Evolutionary conservation across 768 basidiomycete genomes (phyloP), one percentile per base, ranked within the genome.

Genomic region (Hericium erinaceus): DNA sequence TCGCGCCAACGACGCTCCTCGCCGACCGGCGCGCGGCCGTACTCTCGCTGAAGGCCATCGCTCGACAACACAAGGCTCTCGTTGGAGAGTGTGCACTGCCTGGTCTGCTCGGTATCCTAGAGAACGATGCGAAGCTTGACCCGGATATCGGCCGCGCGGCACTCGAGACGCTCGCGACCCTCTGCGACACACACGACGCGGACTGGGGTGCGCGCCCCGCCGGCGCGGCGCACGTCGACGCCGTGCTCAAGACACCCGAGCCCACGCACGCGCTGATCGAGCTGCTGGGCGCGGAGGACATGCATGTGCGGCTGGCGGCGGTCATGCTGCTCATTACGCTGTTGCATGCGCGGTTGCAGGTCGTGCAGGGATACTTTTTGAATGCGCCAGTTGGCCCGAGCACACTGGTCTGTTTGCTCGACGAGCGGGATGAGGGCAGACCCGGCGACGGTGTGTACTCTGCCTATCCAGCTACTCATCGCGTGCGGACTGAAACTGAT

Each of bases 11-110:
- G 3, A 87, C 90, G 0, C 82, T 91, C 24, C 82, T 95, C 15
- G 89, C 93, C 33, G 97, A 98, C 73, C 79, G 97, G 64, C 81
- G 92, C 58, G 95, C 95, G 26, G 88, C 95, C 0, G 87, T 99
- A n/a, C 75, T 97, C 54, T 83, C 92, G 0, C 80, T 99, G 62
- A 98, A 98, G 69, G 95, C 95, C 20, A 84, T 98, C 55, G 77
- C 86, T 49, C 81, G 94, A 58, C 95, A 97, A 70, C 92, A 89
- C 76, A 95, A 89, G 69, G 78, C 85, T 59, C 92, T 97, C 58
- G 89, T 98, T 20, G 94, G 92, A 15, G 78, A 82, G 60, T 77
- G 78, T 50, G 89, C 92, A 1, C 76, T 98, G 8, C 73, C 79
- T 9, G 87, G 90, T 3, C 80, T 98, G 16, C 67, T 97, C 3